A percentile compares a stretch with the other conserved stretches of the same genome.
Conservation (phyloP, 257 asterid species). For the Plantago elongata region DNA sequence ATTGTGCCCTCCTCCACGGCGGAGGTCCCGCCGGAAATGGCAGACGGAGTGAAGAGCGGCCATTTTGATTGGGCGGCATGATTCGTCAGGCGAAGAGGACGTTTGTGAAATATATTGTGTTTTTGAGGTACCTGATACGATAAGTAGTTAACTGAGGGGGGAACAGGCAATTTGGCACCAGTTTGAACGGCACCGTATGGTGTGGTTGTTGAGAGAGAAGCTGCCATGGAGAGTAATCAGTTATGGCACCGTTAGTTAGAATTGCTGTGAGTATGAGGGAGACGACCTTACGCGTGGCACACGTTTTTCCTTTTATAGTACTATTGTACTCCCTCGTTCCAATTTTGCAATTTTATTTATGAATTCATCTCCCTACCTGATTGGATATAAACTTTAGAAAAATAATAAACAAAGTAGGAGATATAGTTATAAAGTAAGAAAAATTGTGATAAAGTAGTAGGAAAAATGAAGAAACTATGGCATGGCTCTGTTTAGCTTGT, state of each 20-base stretch:
- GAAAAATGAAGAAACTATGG: too few species aligned
- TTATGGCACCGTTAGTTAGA: conserved; percentile 6
- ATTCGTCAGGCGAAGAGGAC: not conserved
- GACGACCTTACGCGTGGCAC: conserved; percentile 30
- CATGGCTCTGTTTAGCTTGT: too few species aligned
- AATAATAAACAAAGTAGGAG: too few species aligned
- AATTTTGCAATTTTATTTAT: too few species aligned
- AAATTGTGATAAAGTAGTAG: too few species aligned
- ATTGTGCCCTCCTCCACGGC: conserved; percentile 33
- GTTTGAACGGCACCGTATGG: conserved; percentile 26
- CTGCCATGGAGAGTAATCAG: conserved; percentile 37
- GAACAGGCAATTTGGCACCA: not conserved
- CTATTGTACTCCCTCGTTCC: too few species aligned
- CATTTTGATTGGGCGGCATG: conserved; percentile 15
- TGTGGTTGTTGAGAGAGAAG: conserved; percentile 36
- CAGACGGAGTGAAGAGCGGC: conserved; percentile 20
- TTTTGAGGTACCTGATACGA: conserved; percentile 16
- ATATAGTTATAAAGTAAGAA: too few species aligned
- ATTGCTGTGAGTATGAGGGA: conserved; percentile 17
- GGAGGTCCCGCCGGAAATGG: conserved; percentile 24
- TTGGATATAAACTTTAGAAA: too few species aligned
- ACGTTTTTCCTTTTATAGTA: too few species aligned
- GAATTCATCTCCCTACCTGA: too few species aligned
- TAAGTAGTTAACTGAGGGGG: conserved; percentile 2
- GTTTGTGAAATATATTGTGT: conserved; percentile 11